Evolutionary conservation across 768 basidiomycete species (phyloP).

Genomic region (Rossbeevera mucosa): DNA sequence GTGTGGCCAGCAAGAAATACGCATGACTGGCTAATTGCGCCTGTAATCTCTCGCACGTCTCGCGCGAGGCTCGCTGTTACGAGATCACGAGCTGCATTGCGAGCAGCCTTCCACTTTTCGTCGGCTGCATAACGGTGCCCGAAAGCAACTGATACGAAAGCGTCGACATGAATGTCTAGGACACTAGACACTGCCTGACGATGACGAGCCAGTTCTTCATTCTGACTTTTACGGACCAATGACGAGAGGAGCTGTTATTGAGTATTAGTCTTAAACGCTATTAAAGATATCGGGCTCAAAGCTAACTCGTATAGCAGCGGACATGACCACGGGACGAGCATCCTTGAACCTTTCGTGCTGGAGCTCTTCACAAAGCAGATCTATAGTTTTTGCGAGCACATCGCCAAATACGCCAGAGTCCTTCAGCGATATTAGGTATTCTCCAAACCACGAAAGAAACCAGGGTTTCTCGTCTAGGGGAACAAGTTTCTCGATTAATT

Average conservation of each 20-base stretch:
- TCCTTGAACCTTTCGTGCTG: conserved; percentile 71
- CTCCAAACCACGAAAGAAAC: conserved; percentile 61
- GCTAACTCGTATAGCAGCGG: conserved; percentile 60
- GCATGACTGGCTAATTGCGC: conserved; percentile 32
- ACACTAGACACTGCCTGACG: conserved; percentile 33
- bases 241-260: conserved; percentile 30
- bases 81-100: conserved; percentile 41
- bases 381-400: conserved; percentile 65
- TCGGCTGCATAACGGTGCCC: conserved; percentile 34
- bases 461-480: conserved; percentile 37
- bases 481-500: conserved; percentile 38
- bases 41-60: conserved; percentile 33
- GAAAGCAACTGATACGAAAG: conserved; percentile 46
- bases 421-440: conserved; percentile 56
- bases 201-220: conserved; percentile 23
- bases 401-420: conserved; percentile 49
- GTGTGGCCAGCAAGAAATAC: conserved; percentile 28
- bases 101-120: conserved; percentile 39
- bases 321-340: conserved; percentile 56
- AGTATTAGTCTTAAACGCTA: conserved; percentile 6
- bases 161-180: conserved; percentile 49
- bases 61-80: conserved; percentile 29
- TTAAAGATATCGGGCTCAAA: background rate
- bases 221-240: conserved; percentile 31
- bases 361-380: conserved; percentile 74